Evolutionary conservation across 2,329 filamentous ascomycete species (phyloP), one percentile per base, ranked within the genome.

Genomic region (Fusarium pseudonygamai): DNA sequence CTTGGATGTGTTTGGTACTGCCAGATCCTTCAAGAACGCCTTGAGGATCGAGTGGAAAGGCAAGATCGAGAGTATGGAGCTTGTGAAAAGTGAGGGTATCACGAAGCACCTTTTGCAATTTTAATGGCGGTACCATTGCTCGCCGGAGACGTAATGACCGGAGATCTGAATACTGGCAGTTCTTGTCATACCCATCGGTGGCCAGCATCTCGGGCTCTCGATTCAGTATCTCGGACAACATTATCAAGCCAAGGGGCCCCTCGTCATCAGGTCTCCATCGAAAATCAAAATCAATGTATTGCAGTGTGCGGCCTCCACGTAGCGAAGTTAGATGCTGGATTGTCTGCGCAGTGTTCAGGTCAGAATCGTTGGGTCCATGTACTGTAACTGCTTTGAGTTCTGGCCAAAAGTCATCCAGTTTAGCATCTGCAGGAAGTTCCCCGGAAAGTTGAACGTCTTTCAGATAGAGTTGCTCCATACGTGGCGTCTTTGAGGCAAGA

Each of bases 11-110:
- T 20, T 76, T 62, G 16, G 68, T 64, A 61, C 78, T 79, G n/a
- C 57, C 56, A n/a, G 69, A 60, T 18, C 80, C 82, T n/a, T 64
- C 52, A 4, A 60, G 70, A 11, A 71, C 74, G 18, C 75, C 60
- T 36, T 78, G 55, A 24, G 67, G 39, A 6, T 79, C 77, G 3
- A 78, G 72, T 4, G 80, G 81, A 61, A 84, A 84, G 5, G 80
- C 78, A 24, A 84, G 77, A 61, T 83, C 83, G 20, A 84, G 75
- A 2, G 79, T 79, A 36, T 79, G 74, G 8, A 84, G 74, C 20
- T 75, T 80, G 28, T 78, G 75, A 3, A 71, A 66, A 22, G 64
- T 53, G 20, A 84, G 59, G 15, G 81, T 64, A 22, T 73, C 62
- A 15, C 65, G 61, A 24, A 83, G 74, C 15, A 79, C 63, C 3